Base-by-base conservation (phyloP, 495 filamentous ascomycete species). In the Trichoderma virens region DNA sequence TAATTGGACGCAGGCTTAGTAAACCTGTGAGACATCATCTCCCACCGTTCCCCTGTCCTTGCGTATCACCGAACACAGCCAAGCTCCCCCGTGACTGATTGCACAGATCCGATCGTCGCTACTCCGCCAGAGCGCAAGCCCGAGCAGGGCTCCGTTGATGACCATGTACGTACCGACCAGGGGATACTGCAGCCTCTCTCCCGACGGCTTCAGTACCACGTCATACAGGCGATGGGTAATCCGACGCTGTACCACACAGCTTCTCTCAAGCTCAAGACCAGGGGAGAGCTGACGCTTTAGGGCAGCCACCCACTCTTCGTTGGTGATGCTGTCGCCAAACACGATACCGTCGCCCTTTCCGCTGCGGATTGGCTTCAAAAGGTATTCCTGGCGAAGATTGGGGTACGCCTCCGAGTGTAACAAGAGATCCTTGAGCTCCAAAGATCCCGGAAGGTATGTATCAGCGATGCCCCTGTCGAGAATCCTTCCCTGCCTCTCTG, bases 281-380 rank as follows among this genome's bases (percentile, higher is more conserved):
- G 25, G 23, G 23, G 23, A 11, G 25, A 56, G 5, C 25, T 28
- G 62, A 23, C 18, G 47, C n/a, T 20, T 9, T 59, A 67, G 25
- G 11, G 56, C 34, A 5, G 14, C 7, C 3, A 41, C 2, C 66
- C 66, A 67, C 64, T 65, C 66, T 66, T 65, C 65, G 35, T 23
- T 9, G 14, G 6, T 3, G 62, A 80, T 31, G 23, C 79, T 68
- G 30, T 75, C 72, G 2, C 79, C 78, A 65, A 81, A 75, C 0
- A 78, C 20, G 28, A 81, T 81, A 0, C 78, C 79, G 8, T 72
- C 75, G 0, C 79, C 77, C 38, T 74, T 74, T 0, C 76, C 79
- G 5, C 71, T 65, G 31, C 73, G 66, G 38, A 72, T 74, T 0
- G 74, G 75, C 54, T 81, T 81, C 5, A 80, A 62, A 9, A 80